Evolutionary conservation across 2,329 filamentous ascomycete species (phyloP).

Genomic region (Endoconidiophora polonica): DNA sequence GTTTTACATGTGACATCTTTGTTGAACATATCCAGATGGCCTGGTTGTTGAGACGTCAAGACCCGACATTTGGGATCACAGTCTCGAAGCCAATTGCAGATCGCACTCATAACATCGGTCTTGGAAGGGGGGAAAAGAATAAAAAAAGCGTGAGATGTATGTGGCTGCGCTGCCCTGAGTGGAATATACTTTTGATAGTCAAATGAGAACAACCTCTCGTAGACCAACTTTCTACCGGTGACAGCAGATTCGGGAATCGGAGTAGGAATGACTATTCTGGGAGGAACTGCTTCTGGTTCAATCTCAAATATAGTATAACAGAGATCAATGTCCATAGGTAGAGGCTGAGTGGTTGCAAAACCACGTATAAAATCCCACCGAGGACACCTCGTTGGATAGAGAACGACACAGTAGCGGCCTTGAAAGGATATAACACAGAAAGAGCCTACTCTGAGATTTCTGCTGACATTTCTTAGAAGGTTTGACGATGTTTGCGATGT

Average conservation of each 20-base stretch:
- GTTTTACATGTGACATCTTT: conserved; percentile 16
- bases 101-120: conserved; percentile 20
- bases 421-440: conserved; percentile 22
- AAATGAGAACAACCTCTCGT: conserved; percentile 19
- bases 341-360: conserved; percentile 13
- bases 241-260: background rate
- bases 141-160: conserved; percentile 25
- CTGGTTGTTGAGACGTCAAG: conserved; percentile 24
- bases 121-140: conserved; percentile 30
- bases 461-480: conserved; percentile 18
- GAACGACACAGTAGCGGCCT: conserved; percentile 21
- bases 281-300: conserved; percentile 5
- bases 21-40: conserved; percentile 32
- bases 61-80: conserved; percentile 26
- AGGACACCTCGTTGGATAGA: conserved; percentile 23
- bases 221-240: conserved; percentile 16
- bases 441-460: conserved; percentile 21
- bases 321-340: conserved; percentile 16
- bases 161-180: background rate
- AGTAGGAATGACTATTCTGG: background rate
- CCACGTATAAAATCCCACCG: conserved; percentile 19
- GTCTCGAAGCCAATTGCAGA: conserved; percentile 28
- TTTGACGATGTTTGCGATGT: conserved; percentile 7
- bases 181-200: conserved; percentile 20
- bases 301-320: conserved; percentile 24